Conservation (phyloP, 768 basidiomycete genomes). For the Calocybe cyanea region DNA sequence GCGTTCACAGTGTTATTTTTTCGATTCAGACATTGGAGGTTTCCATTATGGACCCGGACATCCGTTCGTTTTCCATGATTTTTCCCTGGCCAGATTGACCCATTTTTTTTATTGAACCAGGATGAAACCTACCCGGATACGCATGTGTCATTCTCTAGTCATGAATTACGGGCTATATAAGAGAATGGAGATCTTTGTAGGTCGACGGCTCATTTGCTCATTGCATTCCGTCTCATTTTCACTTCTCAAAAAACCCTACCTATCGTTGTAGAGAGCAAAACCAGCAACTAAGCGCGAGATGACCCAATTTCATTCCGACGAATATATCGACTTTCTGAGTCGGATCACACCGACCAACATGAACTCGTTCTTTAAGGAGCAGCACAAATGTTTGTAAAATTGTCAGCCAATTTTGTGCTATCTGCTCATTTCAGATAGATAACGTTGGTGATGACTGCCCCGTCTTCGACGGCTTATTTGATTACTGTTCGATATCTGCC, state of each 20-base stretch:
- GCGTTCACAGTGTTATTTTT: conserved; percentile 87
- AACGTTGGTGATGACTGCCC: conserved; percentile 99
- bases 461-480: conserved; percentile 97
- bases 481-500: conserved; percentile 99
- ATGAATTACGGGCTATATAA: conserved; percentile 99
- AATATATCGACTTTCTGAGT: conserved; percentile 96
- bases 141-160: conserved; percentile 99
- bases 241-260: neutral
- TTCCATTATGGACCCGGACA: conserved; percentile 99
- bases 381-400: conserved; percentile 77
- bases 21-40: conserved; percentile 98
- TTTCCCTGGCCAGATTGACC: conserved; percentile 8
- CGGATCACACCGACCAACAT: conserved; percentile 94
- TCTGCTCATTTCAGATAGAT: conserved; percentile 42
- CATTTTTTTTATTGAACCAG: conserved; percentile 34
- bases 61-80: conserved; percentile 44
- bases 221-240: too few relatives aligned
- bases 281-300: conserved; percentile 99
- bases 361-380: conserved; percentile 89
- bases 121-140: conserved; percentile 97
- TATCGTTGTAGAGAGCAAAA: conserved; percentile 76
- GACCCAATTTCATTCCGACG: conserved; percentile 99
- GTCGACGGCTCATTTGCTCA: too few relatives aligned
- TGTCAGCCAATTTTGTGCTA: conserved; percentile 5
- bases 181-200: conserved; percentile 99